Base-by-base conservation (phyloP, 352 stramenopile genomes). In the Globisporangium paddicum region DNA sequence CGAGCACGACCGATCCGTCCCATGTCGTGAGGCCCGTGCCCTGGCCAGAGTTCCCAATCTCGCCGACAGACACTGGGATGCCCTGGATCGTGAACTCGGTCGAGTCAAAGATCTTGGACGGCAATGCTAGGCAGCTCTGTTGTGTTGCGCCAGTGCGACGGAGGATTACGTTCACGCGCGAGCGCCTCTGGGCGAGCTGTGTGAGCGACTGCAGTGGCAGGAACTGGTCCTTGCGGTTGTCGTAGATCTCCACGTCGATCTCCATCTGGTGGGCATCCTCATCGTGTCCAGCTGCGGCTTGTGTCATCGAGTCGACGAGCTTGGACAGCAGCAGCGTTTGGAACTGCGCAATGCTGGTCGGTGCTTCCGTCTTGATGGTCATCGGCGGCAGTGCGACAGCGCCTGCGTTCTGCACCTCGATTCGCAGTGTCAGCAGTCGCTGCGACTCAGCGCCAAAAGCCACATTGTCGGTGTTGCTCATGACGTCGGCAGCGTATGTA, bases 1-100 rank as follows among this genome's bases (percentile, higher is more conserved):
- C 88, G n/a, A 97, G 68, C 35, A 97, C 78, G 4, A 96, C 78
- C 9, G 90, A 89, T 42, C 90, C 90, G 64, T 97, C 90, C 89
- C 90, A 97, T 10, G 89, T 96, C 21, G 86, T 96, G 38, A 96
- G 67, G 4, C 90, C 90, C 11, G 90, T 97, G 44, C 89, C 90
- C 48, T 87, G 67, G 25, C 84, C 83, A 1, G 86, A 88, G 64
- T 96, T 96, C 44, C 79, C 79, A 45, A 94, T 64, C 54, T 94
- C 83, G 14, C 63, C 71, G 18, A 94, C 71, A 26, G 68, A 58
- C 3, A 95, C 63, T 9, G 67, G 40, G 23, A 69, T 58, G 13
- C 75, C 77, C 23, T 74, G 70, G 56, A 96, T 87, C n/a, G 37
- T 47, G 58, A 96, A 82, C 68, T 30, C 64, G 64, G 21, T 49